Conservation (phyloP, 805 yeast genomes). For the Metschnikowia sp. region DNA sequence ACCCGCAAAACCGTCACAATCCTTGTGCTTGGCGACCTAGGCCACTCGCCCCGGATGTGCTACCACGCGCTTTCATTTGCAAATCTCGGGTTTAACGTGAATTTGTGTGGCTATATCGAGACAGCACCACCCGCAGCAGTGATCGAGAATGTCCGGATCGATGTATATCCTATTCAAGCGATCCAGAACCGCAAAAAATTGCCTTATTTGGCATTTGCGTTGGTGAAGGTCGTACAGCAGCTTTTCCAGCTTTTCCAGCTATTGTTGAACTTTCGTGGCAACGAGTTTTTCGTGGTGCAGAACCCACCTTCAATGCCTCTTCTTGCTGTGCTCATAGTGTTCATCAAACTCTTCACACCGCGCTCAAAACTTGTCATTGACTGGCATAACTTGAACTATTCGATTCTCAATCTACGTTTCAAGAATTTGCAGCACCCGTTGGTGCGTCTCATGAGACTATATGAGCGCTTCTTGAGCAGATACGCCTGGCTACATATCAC, state of each 20-base stretch:
- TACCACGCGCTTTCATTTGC: constrained; percentile 83
- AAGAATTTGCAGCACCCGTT: constrained; percentile 53
- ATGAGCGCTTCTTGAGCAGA: constrained; percentile 62
- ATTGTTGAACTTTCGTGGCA: constrained; percentile 53
- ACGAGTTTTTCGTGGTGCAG: constrained; percentile 70
- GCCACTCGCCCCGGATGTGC: constrained; percentile 92
- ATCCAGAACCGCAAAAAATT: constrained; percentile 36
- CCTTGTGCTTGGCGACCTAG: constrained; percentile 87
- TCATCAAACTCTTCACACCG: constrained; percentile 46
- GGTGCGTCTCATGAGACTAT: constrained; percentile 54
- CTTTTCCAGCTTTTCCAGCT: constrained; percentile 42
- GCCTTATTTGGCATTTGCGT: constrained; percentile 58
- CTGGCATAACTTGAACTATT: constrained; percentile 94
- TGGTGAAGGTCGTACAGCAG: constrained; percentile 59
- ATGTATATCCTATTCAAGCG: constrained; percentile 45
- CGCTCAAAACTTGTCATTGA: constrained; percentile 72
- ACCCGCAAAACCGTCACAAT: constrained; percentile 58
- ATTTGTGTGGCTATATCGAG: constrained; percentile 79
- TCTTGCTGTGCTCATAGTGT: constrained; percentile 57
- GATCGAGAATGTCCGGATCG: constrained; percentile 47
- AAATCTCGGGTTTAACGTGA: constrained; percentile 67
- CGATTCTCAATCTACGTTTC: constrained; percentile 70
- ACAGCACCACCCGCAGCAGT: constrained; percentile 51
- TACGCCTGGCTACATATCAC: constrained; percentile 72
- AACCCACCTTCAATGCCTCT: constrained; percentile 94